These are phyloP conservation scores for Stephania yunnanensis DNA, from an alignment of 164 flowering plant species.

Conservation along the genomic window DNA sequence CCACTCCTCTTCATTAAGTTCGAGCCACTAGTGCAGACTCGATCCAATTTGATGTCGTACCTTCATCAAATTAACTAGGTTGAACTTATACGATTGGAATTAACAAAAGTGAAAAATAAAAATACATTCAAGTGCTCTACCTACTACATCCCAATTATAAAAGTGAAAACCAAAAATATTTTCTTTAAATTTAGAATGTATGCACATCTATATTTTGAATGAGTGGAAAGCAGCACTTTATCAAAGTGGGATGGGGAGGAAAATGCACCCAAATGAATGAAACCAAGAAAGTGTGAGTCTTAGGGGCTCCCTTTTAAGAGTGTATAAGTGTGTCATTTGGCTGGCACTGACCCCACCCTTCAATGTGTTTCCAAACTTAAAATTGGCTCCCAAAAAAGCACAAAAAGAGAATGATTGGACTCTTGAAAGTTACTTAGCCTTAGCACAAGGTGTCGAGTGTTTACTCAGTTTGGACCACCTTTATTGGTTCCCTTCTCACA, in stretches of 20 bases:
- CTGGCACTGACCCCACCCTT: neutral
- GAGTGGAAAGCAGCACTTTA: neutral
- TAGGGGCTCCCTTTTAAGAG: neutral
- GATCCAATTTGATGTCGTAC: too few relatives aligned
- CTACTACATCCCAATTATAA: too few relatives aligned
- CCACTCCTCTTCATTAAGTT: too few relatives aligned
- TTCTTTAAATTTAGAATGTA: too few relatives aligned
- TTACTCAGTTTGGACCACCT: constrained; percentile 1
- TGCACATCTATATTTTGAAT: neutral
- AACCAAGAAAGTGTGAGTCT: neutral
- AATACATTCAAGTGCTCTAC: too few relatives aligned
- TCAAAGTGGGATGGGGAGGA: neutral
- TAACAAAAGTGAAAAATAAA: too few relatives aligned
- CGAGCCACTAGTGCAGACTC: too few relatives aligned
- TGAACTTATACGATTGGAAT: too few relatives aligned
- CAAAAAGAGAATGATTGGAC: neutral
- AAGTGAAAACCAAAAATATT: too few relatives aligned
- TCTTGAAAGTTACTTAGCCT: neutral
- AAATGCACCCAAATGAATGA: neutral
- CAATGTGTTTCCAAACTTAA: neutral
- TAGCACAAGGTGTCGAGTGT: neutral
- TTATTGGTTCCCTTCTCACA: neutral
- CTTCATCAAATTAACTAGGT: too few relatives aligned
- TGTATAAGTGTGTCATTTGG: neutral
- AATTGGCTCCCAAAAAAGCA: neutral